A percentile compares a stretch with the other conserved stretches of the same genome.
phyloP scores from a whole-genome alignment of 2,329 filamentous ascomycete species.

The Sporothrix dimorphospora region DNA sequence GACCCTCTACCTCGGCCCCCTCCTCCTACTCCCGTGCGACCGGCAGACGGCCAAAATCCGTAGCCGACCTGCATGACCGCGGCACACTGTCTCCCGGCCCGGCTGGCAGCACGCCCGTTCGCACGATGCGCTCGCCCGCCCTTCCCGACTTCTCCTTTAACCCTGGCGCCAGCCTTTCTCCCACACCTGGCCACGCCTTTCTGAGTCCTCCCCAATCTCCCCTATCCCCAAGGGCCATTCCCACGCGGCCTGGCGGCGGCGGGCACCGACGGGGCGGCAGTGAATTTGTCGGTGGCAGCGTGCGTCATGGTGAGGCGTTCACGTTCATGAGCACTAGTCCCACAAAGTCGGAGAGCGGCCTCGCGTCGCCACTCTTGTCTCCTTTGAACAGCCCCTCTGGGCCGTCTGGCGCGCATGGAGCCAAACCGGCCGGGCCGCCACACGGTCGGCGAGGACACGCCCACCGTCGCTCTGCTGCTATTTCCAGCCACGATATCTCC shows the following conservation, averaged over 20 bases:
- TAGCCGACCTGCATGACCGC: slow-evolving; percentile 50
- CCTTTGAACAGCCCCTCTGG: slow-evolving; percentile 46
- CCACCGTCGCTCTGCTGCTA: slow-evolving; percentile 78
- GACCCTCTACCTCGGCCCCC: slow-evolving; percentile 51
- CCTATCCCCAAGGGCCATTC: slow-evolving; percentile 51
- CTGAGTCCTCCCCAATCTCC: slow-evolving; percentile 61
- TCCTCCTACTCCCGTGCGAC: slow-evolving; percentile 53
- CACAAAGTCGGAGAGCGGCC: slow-evolving; percentile 64
- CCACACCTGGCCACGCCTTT: slow-evolving; percentile 45
- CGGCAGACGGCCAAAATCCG: slow-evolving; percentile 57
- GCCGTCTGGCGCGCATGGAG: neutral
- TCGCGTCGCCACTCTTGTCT: slow-evolving; percentile 58
- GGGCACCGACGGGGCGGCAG: slow-evolving; percentile 81
- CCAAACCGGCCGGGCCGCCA: slow-evolving; percentile 32
- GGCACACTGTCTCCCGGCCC: slow-evolving; percentile 28
- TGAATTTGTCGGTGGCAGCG: slow-evolving; percentile 81
- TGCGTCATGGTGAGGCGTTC: slow-evolving; percentile 60
- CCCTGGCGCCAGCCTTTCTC: slow-evolving; percentile 38
- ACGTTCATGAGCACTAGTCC: slow-evolving; percentile 70
- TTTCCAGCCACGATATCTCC: slow-evolving; percentile 82
- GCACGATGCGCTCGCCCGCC: slow-evolving; percentile 44
- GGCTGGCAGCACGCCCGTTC: neutral
- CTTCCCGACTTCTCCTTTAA: slow-evolving; percentile 62
- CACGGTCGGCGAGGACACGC: slow-evolving; percentile 67
- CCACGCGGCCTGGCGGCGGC: slow-evolving; percentile 64